Evolutionary conservation across 2,329 filamentous ascomycete species (phyloP).

Genomic region (Diatrype stigma): DNA sequence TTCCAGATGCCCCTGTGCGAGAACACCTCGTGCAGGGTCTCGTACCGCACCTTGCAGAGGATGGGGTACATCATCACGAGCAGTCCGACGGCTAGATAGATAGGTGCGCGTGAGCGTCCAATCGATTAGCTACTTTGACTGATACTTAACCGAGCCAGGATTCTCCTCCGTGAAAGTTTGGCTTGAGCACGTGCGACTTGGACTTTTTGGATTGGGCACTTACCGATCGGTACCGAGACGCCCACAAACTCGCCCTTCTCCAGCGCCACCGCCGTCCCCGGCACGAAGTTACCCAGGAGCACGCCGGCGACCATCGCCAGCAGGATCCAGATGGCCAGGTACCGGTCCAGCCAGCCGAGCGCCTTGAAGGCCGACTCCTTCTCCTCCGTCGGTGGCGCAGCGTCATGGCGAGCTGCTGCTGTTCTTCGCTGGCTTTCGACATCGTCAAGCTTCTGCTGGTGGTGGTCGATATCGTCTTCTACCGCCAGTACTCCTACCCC

Average conservation of each 20-base stretch:
- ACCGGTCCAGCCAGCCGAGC: constrained; percentile 58
- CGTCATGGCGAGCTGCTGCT: background rate
- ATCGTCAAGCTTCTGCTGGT: background rate
- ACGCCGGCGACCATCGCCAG: constrained; percentile 75
- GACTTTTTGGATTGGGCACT: too few relatives aligned
- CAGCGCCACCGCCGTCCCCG: constrained; percentile 54
- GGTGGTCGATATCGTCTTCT: background rate
- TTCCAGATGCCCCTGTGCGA: constrained; percentile 62
- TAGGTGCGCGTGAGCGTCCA: too few relatives aligned
- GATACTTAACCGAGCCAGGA: background rate
- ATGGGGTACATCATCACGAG: constrained; percentile 96
- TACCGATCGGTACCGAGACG: constrained; percentile 25
- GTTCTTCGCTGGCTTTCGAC: constrained; percentile 7
- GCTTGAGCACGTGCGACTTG: too few relatives aligned
- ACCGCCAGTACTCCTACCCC: too few relatives aligned
- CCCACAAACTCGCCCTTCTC: constrained; percentile 70
- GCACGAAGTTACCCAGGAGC: constrained; percentile 71
- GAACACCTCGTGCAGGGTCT: constrained; percentile 66
- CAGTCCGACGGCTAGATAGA: constrained; percentile 62
- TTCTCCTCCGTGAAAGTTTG: too few relatives aligned
- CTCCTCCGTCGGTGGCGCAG: constrained; percentile 1
- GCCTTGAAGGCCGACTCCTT: constrained; percentile 45
- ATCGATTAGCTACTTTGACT: background rate
- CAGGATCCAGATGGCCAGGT: constrained; percentile 69
- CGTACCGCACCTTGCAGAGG: constrained; percentile 78